Conservation (phyloP, 768 basidiomycete species). For the Lactarius sp. region DNA sequence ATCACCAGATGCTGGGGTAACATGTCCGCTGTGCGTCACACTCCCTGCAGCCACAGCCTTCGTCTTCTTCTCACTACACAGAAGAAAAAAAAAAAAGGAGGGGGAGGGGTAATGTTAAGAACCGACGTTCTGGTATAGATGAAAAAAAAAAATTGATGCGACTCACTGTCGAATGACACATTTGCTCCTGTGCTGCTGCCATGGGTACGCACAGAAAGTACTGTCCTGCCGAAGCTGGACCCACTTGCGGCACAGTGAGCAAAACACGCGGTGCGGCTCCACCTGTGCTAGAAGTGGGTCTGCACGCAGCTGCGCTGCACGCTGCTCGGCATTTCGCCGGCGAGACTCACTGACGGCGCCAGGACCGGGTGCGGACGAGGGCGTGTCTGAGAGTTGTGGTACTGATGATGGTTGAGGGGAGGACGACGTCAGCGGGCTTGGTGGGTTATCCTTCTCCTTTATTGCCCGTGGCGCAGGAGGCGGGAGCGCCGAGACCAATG, state of each 20-base stretch:
- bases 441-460: constrained; percentile 17
- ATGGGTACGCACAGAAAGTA: constrained; percentile 76
- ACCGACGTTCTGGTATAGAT: constrained; percentile 2
- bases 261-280: constrained; percentile 64
- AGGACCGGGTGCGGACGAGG: constrained; percentile 5
- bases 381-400: not conserved
- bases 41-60: constrained; percentile 14
- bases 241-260: constrained; percentile 73
- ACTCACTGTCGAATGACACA: constrained; percentile 69
- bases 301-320: constrained; percentile 62
- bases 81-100: constrained; percentile 12
- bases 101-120: constrained; percentile 6
- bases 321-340: constrained; percentile 72
- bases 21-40: constrained; percentile 11
- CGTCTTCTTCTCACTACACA: constrained; percentile 29
- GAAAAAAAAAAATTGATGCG: not conserved
- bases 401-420: constrained; percentile 3
- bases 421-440: constrained; percentile 1
- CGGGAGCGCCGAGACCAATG: constrained; percentile 30
- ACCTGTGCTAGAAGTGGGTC: constrained; percentile 64
- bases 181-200: constrained; percentile 73
- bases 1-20: constrained; percentile 15
- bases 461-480: constrained; percentile 16
- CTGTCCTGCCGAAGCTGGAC: constrained; percentile 76
- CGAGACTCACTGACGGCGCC: constrained; percentile 49